Evolutionary conservation across 306 rosid genomes (phyloP), one percentile per base, ranked within the genome.

Genomic region (Citrullus mucosospermus): DNA sequence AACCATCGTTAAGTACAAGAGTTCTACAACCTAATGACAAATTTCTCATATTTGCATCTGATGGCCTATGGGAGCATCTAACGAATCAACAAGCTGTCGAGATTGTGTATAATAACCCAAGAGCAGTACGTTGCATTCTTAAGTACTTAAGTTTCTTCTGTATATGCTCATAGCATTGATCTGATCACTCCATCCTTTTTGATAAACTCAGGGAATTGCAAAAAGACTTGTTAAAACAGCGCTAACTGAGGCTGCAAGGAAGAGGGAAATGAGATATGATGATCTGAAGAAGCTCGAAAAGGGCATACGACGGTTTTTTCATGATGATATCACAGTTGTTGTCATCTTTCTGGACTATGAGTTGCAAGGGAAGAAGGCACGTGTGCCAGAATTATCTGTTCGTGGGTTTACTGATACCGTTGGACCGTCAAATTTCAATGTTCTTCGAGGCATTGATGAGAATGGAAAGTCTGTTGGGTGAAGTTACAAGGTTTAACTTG

Each of bases 11-110:
- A 57, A 84, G 80, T 69, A 78, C 90, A 54, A 88, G 89, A 88
- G 90, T 84, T 76, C 80, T 91, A 78, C 88, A 83, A 78, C 89
- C 89, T 22, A 87, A 83, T 36, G 96, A 93, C 80, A 89, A 87
- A 36, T 93, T 93, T 78, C 36, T 93, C 41, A 91, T 93, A 78
- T 93, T 91, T 81, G 98, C 98, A 75, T 93, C 98, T 10, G 96
- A 91, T 43, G 97, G 98, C 4, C 98, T 93, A 48, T 93, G 98
- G 98, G 98, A 90, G 53, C 96, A 90, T 74, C 11, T 93, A 74
- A 85, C 96, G 54, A 91, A 86, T 80, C 90, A 91, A 84, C 90
- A 87, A 84, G 98, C 96, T 78, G 96, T 67, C 38, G 90, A 91
- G 81, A 89, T 93, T 59, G 97, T 90, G 73, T 41, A 90, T 58